Evolutionary conservation across 2,329 filamentous ascomycete species (phyloP), one percentile per base, ranked within the genome.

Genomic region (Fulvia fulva): DNA sequence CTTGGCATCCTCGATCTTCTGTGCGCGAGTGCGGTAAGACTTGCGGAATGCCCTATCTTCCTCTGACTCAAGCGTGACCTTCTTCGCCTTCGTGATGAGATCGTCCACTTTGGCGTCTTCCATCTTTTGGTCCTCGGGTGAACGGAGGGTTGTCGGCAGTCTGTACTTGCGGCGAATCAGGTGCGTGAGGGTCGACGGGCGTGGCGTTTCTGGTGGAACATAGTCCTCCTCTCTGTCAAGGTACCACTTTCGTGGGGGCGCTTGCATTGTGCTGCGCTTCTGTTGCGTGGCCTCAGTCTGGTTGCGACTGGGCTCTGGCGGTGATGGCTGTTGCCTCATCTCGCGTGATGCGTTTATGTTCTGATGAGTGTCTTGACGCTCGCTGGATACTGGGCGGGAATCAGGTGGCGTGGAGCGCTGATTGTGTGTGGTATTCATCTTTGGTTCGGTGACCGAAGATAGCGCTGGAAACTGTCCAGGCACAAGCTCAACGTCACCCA

Each of bases 401-500:
- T 60, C 53, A 30, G 62, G 62, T 54, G 62, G 62, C 34, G 60
- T 62, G 11, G 46, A 46, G 56, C 30, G 7, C 32, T 43, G 41
- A 30, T 23, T 52, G 5, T 56, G 5, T 14, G 41, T n/a, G 37
- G 34, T 37, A 30, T 53, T 12, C 12, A 32, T 53, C 12, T n/a
- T 43, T 2, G 43, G 21, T 16, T 46, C 34, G 25, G 11, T 41
- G 23, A 28, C 25, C n/a, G 11, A 12, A 5, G 23, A 11, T 22
- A 25, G n/a, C 50, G 25, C 52, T 30, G 51, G 52, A 25, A 21
- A 34, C 26, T 54, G 30, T 44, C 46, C 47, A 25, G 57, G 52
- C 53, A 56, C 47, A 16, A 19, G 26, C 14, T 43, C 43, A 23
- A 46, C 46, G 30, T 53, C 44, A 9, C 43, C 53, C 25, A 23